A percentile compares a stretch with the other conserved stretches of the same genome.
Evolutionary conservation across 2,329 filamentous ascomycete genomes (phyloP).

Genomic region (Claviceps fusiformis): DNA sequence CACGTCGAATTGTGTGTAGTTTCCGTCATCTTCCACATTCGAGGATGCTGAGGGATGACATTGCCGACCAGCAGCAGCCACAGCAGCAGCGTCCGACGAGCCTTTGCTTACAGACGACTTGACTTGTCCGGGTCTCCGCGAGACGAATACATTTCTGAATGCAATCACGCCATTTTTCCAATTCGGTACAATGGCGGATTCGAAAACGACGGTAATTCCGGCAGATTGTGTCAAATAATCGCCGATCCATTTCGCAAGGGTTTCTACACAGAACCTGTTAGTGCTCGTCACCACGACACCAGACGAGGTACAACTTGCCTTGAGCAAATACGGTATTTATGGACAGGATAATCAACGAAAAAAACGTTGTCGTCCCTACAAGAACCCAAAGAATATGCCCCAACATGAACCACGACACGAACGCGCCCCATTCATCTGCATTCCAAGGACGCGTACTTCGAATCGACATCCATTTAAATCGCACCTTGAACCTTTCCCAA

Average conservation of each 20-base stretch:
- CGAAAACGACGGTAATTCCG: conserved; percentile 87
- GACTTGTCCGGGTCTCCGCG: conserved; percentile 70
- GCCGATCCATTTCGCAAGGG: conserved; percentile 80
- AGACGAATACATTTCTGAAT: conserved; percentile 94
- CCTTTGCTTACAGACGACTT: conserved; percentile 82
- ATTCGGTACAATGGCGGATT: conserved; percentile 91
- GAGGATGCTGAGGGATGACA: conserved; percentile 19
- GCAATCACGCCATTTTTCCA: conserved; percentile 94
- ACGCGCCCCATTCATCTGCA: conserved; percentile 87
- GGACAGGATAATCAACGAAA: conserved; percentile 77
- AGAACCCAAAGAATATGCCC: conserved; percentile 92
- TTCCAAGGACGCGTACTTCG: conserved; percentile 89
- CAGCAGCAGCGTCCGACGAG: conserved; percentile 75
- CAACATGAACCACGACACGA: conserved; percentile 84
- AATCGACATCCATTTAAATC: conserved; percentile 97
- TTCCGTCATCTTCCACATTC: conserved; percentile 61
- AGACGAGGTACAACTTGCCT: conserved; percentile 34
- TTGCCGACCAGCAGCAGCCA: conserved; percentile 59
- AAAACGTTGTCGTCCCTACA: conserved; percentile 94
- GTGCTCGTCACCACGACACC: neutral
- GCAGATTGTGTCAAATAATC: conserved; percentile 92
- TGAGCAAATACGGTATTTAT: conserved; percentile 97
- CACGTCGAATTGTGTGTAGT: conserved; percentile 95
- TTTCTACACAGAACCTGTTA: conserved; percentile 46
- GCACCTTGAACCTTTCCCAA: conserved; percentile 76